Evolutionary conservation across 768 basidiomycete species (phyloP), one percentile per base, ranked within the genome.

Genomic region (Hypholoma fasciculare): DNA sequence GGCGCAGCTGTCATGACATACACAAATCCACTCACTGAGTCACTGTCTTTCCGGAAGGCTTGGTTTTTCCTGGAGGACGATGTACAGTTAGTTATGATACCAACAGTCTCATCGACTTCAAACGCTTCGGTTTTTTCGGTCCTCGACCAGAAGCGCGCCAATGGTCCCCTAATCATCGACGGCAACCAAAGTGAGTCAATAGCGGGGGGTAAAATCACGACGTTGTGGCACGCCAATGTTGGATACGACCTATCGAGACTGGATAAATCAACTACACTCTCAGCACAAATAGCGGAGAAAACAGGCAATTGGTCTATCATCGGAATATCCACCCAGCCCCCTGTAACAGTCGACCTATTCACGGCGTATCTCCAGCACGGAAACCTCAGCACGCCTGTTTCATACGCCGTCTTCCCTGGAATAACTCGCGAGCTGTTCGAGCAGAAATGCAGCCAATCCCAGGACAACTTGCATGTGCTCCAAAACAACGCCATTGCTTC

Each of bases 11-110:
- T 77, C 20, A 87, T 89, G 87, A 78, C 80, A 49, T 91, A 84
- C 66, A 82, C 80, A 23, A 90, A 89, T 64, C 88, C 89, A 4
- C 55, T 74, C 48, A 88, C 86, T 4, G 63, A 73, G 14, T 64
- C 76, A 9, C 68, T 90, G 34, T 67, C 73, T 43, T 91, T 81
- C 78, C 86, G 88, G 63, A 90, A 90, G 70, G 78, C 82, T 0
- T 89, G 86, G 85, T 89, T 90, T 73, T 90, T 88, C 80, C 74
- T 90, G 36, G 78, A 81, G 13, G 71, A 84, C 62, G 85, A 86
- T 58, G 73, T 85, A 9, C 86, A 88, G 62, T 78, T 84, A 61
- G 82, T 89, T 60, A 84, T 85, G 79, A 65, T 89, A 23, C 76
- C 84, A 50, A 74, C 73, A 59, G 69, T 89, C 44, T 65, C 75